phyloP scores from a whole-genome alignment of 805 yeast genomes.

The Yamadazyma kitorensis region DNA sequence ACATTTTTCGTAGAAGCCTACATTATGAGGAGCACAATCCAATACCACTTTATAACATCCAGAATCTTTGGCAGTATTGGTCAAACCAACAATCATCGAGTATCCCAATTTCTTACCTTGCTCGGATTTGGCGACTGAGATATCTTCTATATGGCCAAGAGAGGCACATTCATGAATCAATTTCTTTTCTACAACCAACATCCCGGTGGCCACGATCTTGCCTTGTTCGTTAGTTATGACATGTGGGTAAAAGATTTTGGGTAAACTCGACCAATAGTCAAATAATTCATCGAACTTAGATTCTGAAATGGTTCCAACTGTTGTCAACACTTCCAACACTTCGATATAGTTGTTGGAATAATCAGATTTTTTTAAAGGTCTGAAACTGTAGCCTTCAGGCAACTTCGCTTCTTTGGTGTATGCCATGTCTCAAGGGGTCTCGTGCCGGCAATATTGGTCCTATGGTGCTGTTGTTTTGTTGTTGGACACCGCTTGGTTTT shows the following conservation, averaged over 20 bases:
- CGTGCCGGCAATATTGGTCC: background rate
- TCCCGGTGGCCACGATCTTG: constrained; percentile 78
- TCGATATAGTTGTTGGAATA: constrained; percentile 59
- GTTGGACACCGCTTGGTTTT: too few species aligned
- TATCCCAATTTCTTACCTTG: constrained; percentile 86
- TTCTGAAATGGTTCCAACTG: constrained; percentile 69
- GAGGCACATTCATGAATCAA: constrained; percentile 79
- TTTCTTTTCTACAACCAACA: constrained; percentile 75
- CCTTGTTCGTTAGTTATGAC: constrained; percentile 59
- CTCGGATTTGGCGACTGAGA: constrained; percentile 68
- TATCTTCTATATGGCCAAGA: constrained; percentile 95
- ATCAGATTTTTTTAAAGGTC: constrained; percentile 57
- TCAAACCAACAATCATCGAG: constrained; percentile 59
- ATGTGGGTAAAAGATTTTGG: constrained; percentile 59
- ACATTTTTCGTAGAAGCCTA: constrained; percentile 85
- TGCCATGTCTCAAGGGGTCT: constrained; percentile 5
- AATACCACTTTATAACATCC: constrained; percentile 88
- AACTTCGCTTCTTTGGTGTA: constrained; percentile 19
- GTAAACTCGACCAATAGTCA: constrained; percentile 53
- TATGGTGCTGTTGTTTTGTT: background rate
- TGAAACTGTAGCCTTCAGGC: constrained; percentile 68
- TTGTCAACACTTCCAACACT: constrained; percentile 67
- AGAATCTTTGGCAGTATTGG: constrained; percentile 50
- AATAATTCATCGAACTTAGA: constrained; percentile 50
- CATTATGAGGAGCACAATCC: constrained; percentile 84